Evolutionary conservation across 345 rosid species (phyloP).

Genomic region (Salix brachista): DNA sequence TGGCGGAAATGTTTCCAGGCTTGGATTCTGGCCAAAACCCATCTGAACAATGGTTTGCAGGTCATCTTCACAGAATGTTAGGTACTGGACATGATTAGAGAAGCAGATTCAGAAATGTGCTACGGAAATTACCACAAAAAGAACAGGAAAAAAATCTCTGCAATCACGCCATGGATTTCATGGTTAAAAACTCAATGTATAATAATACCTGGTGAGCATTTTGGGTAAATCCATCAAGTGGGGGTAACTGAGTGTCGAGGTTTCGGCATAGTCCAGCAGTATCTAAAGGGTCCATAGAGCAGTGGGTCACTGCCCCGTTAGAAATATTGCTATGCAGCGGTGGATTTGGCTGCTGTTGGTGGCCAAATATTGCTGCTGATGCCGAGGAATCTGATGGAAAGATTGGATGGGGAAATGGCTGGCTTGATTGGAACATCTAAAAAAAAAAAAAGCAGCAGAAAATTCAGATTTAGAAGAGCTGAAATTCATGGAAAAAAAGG

Average conservation of each 20-base stretch:
- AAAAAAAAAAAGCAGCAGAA: not conserved
- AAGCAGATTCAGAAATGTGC: not conserved
- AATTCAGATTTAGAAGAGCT: not conserved
- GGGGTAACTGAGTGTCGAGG: conserved; percentile 45
- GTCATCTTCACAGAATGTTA: conserved; percentile 61
- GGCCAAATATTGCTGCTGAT: conserved; percentile 38
- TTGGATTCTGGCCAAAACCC: conserved; percentile 56
- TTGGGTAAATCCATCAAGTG: conserved; percentile 40
- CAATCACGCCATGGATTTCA: too few species aligned
- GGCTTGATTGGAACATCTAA: conserved; percentile 52
- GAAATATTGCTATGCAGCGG: conserved; percentile 28
- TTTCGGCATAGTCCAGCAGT: conserved; percentile 26
- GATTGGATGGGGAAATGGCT: conserved; percentile 39
- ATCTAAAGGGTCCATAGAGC: conserved; percentile 42
- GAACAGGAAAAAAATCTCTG: too few species aligned
- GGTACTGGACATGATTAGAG: conserved; percentile 33
- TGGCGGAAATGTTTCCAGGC: conserved; percentile 26
- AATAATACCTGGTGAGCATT: conserved; percentile 43
- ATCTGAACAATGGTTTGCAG: conserved; percentile 70
- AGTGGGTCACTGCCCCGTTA: conserved; percentile 37
- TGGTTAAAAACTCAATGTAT: not conserved
- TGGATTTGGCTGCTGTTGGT: conserved; percentile 34
- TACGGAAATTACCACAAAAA: not conserved
- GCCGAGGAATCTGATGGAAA: conserved; percentile 53
- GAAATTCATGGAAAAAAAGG: not conserved